Evolutionary conservation across 192 early-diverging fungal species (phyloP), one percentile per base, ranked within the genome.

Genomic region (Coemansia asiatica): DNA sequence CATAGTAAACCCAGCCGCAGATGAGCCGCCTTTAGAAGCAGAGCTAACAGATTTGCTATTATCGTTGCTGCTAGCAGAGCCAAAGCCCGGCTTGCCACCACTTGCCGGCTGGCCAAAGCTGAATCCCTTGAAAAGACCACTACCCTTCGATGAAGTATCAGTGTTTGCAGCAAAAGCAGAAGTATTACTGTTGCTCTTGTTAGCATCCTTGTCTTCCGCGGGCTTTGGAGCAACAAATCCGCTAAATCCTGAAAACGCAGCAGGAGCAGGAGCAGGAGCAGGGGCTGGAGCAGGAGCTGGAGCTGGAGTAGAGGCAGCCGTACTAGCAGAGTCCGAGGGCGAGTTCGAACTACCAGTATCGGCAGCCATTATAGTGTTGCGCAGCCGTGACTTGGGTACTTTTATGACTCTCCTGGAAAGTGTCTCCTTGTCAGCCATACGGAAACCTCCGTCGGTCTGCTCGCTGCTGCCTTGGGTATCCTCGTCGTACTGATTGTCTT

Each of bases 401-500:
- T 74, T 71, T n/a, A 83, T 83, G 9, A 70, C 67, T 35, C 81
- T 67, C 33, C 44, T 46, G 12, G 81, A 49, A 21, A 82, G 27
- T 3, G 50, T 54, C 16, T 44, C 48, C 26, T 74, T 46, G 56
- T 64, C 47, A 22, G 81, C 81, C 31, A 57, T 66, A 9, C 28
- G 65, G 48, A 82, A 78, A 49, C 58, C 47, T 2, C 56, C 60
- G 26, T 53, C 57, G 35, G 46, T 29, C 25, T 64, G 21, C 54
- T 66, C 63, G 38, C 27, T 35, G 6, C 23, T 63, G 15, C 23
- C 56, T 12, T 71, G 69, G 48, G 49, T 50, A 16, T 81, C 83
- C 8, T 76, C 70, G 25, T 84, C 77, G 48, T 63, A 49, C 64
- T 84, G 82, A 35, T 84, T 84, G 59, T 74, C 69, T 66, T 84